Evolutionary conservation across 768 basidiomycete genomes (phyloP), one percentile per base, ranked within the genome.

Genomic region (Trametes gibbosa): DNA sequence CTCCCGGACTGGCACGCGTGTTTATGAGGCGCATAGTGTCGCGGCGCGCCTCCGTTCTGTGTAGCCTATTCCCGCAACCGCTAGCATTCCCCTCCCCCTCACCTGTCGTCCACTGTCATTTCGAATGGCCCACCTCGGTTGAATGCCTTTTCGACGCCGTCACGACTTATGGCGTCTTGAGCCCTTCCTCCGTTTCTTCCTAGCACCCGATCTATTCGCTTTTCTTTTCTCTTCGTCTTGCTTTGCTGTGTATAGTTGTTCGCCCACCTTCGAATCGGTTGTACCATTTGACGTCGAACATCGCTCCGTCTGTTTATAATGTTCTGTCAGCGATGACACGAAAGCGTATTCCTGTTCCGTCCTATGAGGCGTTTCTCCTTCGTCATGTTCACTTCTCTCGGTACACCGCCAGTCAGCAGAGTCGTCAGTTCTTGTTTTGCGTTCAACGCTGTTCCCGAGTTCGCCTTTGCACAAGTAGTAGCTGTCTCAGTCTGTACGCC

Each of bases 201-300:
- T 21, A 17, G 17, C 41, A 23, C 43, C 23, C 21, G 43, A 53
- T 48, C 40, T 53, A 54, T 25, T 48, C 45, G 49, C 50, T 39
- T 14, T 39, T 39, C 37, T 17, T 32, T 43, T 46, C 50, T 9
- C 24, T 27, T 9, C 42, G 37, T 56, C 53, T 64, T 59, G 62
- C 56, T 50, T 64, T 59, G 63, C 63, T 64, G 51, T 57, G 45
- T 27, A 56, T 48, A 64, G 53, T 32, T 17, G 8, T 46, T 32
- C 29, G n/a, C 29, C 29, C 29, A 5, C 29, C 29, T 32, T 32
- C 29, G 29, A 32, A 14, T 40, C 13, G 6, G 39, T 19, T 14
- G 39, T 40, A 5, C n/a, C 39, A 14, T 37, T 37, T 37, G 35
- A n/a, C n/a, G 29, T 32, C 29, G 39, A 40, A 14, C n/a, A 14